These are phyloP conservation scores for Vitis rotundifolia DNA, from an alignment of 164 flowering plant genomes.

Conservation along the genomic window DNA sequence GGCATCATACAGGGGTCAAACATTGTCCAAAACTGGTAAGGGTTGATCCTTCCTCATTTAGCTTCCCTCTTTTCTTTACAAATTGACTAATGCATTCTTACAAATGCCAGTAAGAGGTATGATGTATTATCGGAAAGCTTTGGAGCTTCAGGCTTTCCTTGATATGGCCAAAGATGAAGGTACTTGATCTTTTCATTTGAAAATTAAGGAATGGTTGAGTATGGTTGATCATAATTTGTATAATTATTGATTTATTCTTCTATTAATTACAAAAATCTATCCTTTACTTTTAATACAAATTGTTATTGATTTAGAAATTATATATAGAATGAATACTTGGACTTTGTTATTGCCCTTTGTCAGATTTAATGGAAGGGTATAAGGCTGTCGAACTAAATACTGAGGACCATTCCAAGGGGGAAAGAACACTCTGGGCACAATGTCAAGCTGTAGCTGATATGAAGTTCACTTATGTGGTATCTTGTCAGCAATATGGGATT, in stretches of 20 bases:
- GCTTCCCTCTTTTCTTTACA: not conserved
- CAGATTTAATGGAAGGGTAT: slow-evolving; percentile 74
- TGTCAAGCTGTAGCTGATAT: slow-evolving; percentile 83
- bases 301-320: not conserved
- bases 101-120: slow-evolving; percentile 81
- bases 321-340: not conserved
- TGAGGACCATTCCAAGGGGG: slow-evolving; percentile 57
- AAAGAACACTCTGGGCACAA: slow-evolving; percentile 63
- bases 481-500: slow-evolving; percentile 77
- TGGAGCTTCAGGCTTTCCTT: slow-evolving; percentile 98
- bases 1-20: slow-evolving; percentile 98
- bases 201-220: not conserved
- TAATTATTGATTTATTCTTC: not conserved
- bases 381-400: slow-evolving; percentile 67
- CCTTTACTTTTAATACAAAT: too few relatives aligned
- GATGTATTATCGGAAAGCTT: slow-evolving; percentile 97
- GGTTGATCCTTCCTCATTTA: not conserved
- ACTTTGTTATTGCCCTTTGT: not conserved
- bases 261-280: not conserved
- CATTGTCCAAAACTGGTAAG: slow-evolving; percentile 87
- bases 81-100: slow-evolving; percentile 3
- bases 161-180: slow-evolving; percentile 95
- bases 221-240: not conserved
- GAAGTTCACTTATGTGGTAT: slow-evolving; percentile 80
- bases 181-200: slow-evolving; percentile 18